Percentiles rank a stretch among this genome's conserved stretches.
These are phyloP conservation scores for Termitomyces sp. DNA, from an alignment of 768 basidiomycete species.

Conservation along the genomic window DNA sequence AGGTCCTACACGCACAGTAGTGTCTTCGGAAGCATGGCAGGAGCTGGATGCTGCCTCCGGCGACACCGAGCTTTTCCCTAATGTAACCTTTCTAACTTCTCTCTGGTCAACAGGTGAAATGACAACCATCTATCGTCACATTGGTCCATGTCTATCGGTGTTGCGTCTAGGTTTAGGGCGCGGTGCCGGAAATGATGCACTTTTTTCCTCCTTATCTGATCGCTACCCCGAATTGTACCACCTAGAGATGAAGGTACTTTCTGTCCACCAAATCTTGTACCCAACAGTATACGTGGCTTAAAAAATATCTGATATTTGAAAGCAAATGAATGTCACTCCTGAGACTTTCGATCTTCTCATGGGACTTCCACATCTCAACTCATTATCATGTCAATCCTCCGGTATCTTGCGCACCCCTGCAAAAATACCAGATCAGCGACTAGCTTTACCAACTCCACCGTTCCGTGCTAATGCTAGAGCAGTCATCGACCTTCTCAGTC, in stretches of 20 bases:
- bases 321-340: background rate
- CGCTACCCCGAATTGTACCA: background rate
- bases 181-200: background rate
- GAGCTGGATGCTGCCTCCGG: background rate
- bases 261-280: background rate
- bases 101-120: background rate
- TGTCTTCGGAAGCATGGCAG: background rate
- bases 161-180: background rate
- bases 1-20: background rate
- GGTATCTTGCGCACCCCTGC: no score
- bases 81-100: no score
- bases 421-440: no score
- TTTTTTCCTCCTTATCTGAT: background rate
- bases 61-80: background rate
- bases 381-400: no score
- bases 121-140: background rate
- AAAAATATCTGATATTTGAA: background rate
- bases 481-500: background rate
- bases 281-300: background rate
- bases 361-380: background rate
- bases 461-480: no score
- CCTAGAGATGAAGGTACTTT: background rate
- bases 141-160: background rate
- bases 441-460: no score
- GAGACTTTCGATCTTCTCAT: background rate